Conservation (phyloP, 495 filamentous ascomycete species). For the Bacidia rubella region DNA sequence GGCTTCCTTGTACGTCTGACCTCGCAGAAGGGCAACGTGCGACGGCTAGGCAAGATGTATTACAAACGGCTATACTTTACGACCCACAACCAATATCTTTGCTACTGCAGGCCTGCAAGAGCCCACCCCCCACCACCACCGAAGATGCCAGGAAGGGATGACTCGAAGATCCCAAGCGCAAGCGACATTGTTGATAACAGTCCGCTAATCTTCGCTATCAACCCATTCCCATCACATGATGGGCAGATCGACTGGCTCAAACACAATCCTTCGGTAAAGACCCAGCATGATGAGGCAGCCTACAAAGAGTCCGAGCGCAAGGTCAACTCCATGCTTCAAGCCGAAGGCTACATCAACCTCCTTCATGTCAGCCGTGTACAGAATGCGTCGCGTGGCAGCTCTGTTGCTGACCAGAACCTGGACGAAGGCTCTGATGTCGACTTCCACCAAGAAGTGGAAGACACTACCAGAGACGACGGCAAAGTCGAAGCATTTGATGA, state of each 20-base stretch:
- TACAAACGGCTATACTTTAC: constrained; percentile 61
- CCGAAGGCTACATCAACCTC: constrained; percentile 58
- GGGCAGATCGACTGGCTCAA: constrained; percentile 47
- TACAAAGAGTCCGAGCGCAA: constrained; percentile 49
- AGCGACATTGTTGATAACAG: constrained; percentile 43
- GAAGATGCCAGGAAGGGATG: constrained; percentile 27
- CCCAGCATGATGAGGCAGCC: constrained; percentile 45
- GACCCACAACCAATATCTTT: constrained; percentile 52
- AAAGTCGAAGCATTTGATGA: constrained; percentile 39
- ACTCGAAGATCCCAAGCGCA: constrained; percentile 38
- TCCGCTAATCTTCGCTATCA: constrained; percentile 49
- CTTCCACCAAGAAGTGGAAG: constrained; percentile 32
- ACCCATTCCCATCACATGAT: constrained; percentile 46
- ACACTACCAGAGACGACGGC: constrained; percentile 39
- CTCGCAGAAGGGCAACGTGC: constrained; percentile 46
- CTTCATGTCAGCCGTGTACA: constrained; percentile 44
- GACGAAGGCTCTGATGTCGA: constrained; percentile 36
- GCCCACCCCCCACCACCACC: constrained; percentile 56
- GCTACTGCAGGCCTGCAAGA: constrained; percentile 53
- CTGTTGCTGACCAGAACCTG: constrained; percentile 36
- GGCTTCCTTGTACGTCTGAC: constrained; percentile 61
- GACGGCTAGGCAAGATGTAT: constrained; percentile 50
- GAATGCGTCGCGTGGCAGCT: constrained; percentile 35
- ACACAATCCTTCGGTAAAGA: constrained; percentile 29
- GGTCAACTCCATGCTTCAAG: constrained; percentile 40